Percentiles rank a stretch among this genome's conserved stretches.
phyloP scores from a whole-genome alignment of 148 eudicot genomes.

The Simmondsia chinensis region DNA sequence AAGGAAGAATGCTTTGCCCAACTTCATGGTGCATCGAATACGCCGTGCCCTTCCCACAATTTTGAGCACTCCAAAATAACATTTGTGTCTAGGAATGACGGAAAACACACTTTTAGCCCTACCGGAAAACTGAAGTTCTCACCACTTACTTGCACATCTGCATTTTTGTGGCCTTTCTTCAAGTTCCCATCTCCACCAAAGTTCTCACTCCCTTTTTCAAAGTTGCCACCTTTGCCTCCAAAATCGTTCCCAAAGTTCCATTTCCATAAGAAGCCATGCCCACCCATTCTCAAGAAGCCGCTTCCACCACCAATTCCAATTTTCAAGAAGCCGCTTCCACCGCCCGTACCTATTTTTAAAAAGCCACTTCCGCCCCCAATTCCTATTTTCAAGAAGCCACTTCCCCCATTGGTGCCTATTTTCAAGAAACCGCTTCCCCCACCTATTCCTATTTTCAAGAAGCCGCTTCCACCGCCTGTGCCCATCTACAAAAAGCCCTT shows the following conservation, averaged over 20 bases:
- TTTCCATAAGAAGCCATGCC: conserved; percentile 12
- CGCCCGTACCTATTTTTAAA: background rate
- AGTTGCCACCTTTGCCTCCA: conserved; percentile 4
- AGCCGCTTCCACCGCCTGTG: conserved; percentile 7
- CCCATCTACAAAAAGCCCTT: background rate
- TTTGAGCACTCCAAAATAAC: conserved; percentile 21
- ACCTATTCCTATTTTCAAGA: conserved; percentile 5
- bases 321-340: conserved; percentile 1
- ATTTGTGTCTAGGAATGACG: conserved; percentile 13
- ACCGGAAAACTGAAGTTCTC: conserved; percentile 24
- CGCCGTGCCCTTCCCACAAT: conserved; percentile 21
- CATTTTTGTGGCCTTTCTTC: conserved; percentile 28
- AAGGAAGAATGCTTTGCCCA: conserved; percentile 37
- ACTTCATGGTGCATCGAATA: conserved; percentile 30
- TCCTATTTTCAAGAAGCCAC: conserved; percentile 17
- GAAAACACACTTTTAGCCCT: conserved; percentile 22
- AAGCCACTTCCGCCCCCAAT: background rate
- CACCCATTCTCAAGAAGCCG: conserved; percentile 7
- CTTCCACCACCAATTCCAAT: conserved; percentile 3
- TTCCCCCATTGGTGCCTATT: conserved; percentile 10
- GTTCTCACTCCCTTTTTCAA: background rate
- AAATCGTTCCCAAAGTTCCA: conserved; percentile 7
- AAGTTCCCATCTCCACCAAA: conserved; percentile 17
- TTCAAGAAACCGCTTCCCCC: conserved; percentile 9
- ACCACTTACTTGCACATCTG: conserved; percentile 29